A percentile compares a stretch with the other conserved stretches of the same genome.
These are phyloP conservation scores for Komagataella mondaviorum DNA, from an alignment of 805 yeast species.

Conservation along the genomic window DNA sequence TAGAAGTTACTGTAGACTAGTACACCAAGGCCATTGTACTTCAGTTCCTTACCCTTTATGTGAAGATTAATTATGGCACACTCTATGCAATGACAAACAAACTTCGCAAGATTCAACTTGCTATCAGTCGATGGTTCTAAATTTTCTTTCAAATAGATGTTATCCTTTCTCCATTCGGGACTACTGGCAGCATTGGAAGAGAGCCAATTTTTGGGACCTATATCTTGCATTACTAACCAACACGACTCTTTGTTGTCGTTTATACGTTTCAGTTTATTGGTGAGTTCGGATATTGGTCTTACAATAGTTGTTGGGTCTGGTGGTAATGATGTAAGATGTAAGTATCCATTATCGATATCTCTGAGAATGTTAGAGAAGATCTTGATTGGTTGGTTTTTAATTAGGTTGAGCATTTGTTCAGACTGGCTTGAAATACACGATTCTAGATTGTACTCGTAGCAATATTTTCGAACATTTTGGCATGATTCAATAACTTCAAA, in stretches of 20 bases:
- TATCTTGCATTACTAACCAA: neutral
- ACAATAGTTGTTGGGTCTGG: neutral
- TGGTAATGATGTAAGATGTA: neutral
- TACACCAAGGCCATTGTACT: neutral
- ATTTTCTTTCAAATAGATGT: neutral
- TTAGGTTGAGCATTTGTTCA: neutral
- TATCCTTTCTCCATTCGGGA: neutral
- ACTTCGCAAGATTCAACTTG: neutral
- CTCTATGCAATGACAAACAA: neutral
- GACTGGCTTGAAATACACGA: neutral
- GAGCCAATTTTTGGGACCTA: neutral
- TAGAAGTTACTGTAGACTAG: slow-evolving; percentile 51
- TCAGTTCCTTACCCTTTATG: neutral
- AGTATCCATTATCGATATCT: neutral
- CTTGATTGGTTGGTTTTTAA: neutral
- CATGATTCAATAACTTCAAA: slow-evolving; percentile 33
- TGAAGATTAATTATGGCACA: neutral
- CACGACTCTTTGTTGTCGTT: neutral
- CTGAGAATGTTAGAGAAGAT: slow-evolving; percentile 1
- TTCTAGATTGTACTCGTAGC: slow-evolving; percentile 7
- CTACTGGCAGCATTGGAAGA: neutral
- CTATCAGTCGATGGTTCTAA: neutral
- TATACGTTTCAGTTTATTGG: neutral
- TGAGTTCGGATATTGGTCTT: neutral
- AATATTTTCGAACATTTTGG: slow-evolving; percentile 5